Conservation (phyloP, 768 basidiomycete genomes). For the Suillus subluteus region DNA sequence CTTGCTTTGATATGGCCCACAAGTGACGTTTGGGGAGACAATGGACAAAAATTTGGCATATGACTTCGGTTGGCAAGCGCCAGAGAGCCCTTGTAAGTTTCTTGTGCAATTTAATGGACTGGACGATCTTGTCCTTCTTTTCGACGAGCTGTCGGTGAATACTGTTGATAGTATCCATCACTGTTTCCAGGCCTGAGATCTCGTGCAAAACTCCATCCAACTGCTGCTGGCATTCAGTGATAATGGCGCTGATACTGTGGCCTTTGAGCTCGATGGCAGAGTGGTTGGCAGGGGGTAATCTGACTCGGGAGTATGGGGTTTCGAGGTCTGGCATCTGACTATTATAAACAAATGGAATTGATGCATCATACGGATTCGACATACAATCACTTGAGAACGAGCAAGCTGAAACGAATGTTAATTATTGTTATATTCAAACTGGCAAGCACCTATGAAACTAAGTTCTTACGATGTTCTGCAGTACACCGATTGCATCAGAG, state of each 20-base stretch:
- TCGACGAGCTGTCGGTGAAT: conserved; percentile 19
- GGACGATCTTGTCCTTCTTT: conserved; percentile 18
- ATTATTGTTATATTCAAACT: not conserved
- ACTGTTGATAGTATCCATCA: conserved; percentile 20
- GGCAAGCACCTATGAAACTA: not conserved
- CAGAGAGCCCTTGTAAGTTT: conserved; percentile 14
- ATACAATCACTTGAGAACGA: not conserved
- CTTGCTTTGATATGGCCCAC: no score
- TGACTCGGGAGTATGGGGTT: conserved; percentile 19
- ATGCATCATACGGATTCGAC: no score
- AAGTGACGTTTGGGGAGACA: no score
- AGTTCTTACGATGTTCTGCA: not conserved
- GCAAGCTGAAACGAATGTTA: no score
- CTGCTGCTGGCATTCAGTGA: conserved; percentile 22
- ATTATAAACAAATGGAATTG: no score
- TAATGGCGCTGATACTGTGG: conserved; percentile 19
- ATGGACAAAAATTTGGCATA: no score
- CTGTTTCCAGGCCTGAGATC: conserved; percentile 17
- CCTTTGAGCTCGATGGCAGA: conserved; percentile 19
- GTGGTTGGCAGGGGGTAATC: conserved; percentile 21
- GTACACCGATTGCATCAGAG: not conserved
- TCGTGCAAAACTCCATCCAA: conserved; percentile 19
- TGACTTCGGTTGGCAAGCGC: no score
- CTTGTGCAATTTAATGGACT: conserved; percentile 25
- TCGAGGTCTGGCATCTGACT: conserved; percentile 13